These are phyloP conservation scores for Microbotryum lychnidis-dioicae DNA, from an alignment of 1,284 basidiomycete genomes.

Conservation along the genomic window DNA sequence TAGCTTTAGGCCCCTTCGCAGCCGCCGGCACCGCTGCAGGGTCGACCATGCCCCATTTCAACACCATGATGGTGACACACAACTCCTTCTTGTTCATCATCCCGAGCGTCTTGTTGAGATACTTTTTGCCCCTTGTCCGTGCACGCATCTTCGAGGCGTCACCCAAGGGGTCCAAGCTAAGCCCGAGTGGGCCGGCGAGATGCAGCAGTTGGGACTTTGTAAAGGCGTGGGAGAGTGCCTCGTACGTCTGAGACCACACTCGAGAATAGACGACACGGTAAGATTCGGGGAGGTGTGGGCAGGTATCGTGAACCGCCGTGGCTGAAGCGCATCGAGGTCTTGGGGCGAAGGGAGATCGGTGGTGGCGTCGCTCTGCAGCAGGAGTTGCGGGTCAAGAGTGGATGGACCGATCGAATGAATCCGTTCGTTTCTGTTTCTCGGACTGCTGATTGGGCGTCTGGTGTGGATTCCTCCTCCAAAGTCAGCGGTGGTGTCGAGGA, in stretches of 20 bases:
- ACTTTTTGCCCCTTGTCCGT: conserved; percentile 8
- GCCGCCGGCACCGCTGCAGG: conserved; percentile 10
- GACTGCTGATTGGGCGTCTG: too few relatives aligned
- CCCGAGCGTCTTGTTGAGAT: conserved; percentile 15
- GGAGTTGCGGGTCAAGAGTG: too few relatives aligned
- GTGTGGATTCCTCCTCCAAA: too few relatives aligned
- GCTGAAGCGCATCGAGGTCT: conserved; percentile 13
- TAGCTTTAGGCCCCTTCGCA: neutral
- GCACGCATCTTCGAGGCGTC: conserved; percentile 2
- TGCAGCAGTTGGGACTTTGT: conserved; percentile 11
- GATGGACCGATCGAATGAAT: too few relatives aligned
- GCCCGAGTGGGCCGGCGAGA: neutral
- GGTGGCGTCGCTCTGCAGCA: too few relatives aligned
- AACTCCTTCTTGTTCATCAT: conserved; percentile 25
- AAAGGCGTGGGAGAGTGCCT: conserved; percentile 9
- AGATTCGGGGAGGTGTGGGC: conserved; percentile 8
- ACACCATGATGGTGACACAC: conserved; percentile 14
- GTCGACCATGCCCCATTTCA: conserved; percentile 18
- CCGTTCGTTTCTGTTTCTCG: too few relatives aligned
- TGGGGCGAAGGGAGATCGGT: neutral
- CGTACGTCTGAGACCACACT: neutral
- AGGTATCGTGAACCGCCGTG: conserved; percentile 13
- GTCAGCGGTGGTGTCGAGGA: too few relatives aligned
- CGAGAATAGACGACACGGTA: conserved; percentile 18
- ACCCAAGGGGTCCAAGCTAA: neutral